Evolutionary conservation across 257 asterid species (phyloP).

Genomic region (Solanum peruvianum): DNA sequence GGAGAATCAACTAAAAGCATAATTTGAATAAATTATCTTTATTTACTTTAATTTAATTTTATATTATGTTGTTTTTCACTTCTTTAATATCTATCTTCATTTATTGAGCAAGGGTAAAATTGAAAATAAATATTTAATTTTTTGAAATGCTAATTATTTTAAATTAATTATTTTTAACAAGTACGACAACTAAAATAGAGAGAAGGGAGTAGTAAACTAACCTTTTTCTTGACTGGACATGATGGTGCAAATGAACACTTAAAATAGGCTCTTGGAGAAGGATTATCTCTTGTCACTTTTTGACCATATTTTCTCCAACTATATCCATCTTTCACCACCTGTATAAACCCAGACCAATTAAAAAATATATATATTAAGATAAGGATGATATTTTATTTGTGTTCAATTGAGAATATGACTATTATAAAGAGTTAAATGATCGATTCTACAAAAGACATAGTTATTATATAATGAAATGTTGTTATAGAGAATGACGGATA

Average conservation of each 20-base stretch:
- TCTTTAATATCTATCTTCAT: background rate
- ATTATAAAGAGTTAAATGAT: background rate
- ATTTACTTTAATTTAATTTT: too few species aligned
- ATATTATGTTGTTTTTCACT: background rate
- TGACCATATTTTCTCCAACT: constrained; percentile 88
- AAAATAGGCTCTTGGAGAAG: constrained; percentile 82
- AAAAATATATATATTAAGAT: background rate
- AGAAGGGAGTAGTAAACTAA: background rate
- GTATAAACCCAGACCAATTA: background rate
- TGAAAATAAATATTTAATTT: background rate
- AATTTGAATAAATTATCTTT: too few species aligned
- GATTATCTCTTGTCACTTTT: constrained; percentile 70
- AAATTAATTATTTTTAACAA: background rate
- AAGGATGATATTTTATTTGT: background rate
- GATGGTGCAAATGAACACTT: constrained; percentile 66
- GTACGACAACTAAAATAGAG: background rate
- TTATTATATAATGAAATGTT: background rate
- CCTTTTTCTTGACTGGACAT: constrained; percentile 87
- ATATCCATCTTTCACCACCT: constrained; percentile 72
- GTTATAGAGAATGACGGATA: background rate
- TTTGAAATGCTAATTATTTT: background rate
- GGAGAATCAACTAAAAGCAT: background rate
- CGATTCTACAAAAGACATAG: background rate
- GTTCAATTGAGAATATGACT: background rate
- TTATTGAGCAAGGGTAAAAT: background rate